Base-by-base conservation (phyloP, 139 green algal species). In the Picochlorum sp. region DNA sequence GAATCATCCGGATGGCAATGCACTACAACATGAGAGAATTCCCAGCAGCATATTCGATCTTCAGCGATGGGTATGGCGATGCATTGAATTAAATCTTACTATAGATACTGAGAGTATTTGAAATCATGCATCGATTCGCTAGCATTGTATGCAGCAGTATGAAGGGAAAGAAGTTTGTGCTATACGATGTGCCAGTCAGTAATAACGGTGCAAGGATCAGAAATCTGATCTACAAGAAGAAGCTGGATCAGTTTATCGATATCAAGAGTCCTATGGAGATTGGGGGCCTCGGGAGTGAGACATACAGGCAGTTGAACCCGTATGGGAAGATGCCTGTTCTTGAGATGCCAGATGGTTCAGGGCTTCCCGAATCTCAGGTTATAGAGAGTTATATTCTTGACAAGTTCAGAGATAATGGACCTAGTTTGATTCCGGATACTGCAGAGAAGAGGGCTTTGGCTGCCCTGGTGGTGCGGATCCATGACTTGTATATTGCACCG, bases 261-360 rank as follows among this genome's bases (percentile, higher is more conserved):
- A 81, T 88, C 21, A 51, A 71, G 15, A 58, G 74, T 1, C 85
- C 85, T 0, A 65, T 51, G 24, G 65, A 77, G 2, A 61, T 86
- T 38, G 82, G 79, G 0, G 85, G 82, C 0, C 70, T 90, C 24
- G 83, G 79, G 63, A 73, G 60, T 20, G 63, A 67, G 9, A 57
- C 24, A 6, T 79, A 72, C 58, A 37, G 75, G 1, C 55, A 58
- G 5, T 45, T 76, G 26, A 69, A 77, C 49, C 51, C 65, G 26
- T 75, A 85, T 62, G 76, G 76, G 60, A 88, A 91, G 72, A 88
- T 92, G 81, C 85, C 85, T 5, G 4, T 88, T 44, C 66, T 92
- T 13, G 69, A 88, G 16, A 52, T 85, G 59, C 75, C 79, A 7
- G 75, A 84, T 37, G 87, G 87, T 10, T 66, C 55, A 0, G 37